Conservation (phyloP, 2,329 filamentous ascomycete species). For the Penicillium glabrum region DNA sequence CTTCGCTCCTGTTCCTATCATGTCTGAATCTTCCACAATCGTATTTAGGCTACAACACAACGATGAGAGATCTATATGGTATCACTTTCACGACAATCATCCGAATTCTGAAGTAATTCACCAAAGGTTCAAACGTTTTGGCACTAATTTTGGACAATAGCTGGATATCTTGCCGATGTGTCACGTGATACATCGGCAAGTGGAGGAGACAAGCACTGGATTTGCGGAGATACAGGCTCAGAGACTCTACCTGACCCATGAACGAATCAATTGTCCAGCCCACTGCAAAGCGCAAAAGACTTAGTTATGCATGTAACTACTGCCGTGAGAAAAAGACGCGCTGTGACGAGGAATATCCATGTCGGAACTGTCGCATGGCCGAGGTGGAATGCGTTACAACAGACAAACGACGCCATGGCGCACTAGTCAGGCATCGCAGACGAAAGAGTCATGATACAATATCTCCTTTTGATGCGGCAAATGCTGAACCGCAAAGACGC, state of each 20-base stretch:
- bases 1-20: too few species aligned
- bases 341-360: conserved; percentile 12
- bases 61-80: too few species aligned
- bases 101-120: too few species aligned
- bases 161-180: too few species aligned
- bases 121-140: too few species aligned
- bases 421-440: conserved; percentile 3
- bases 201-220: too few species aligned
- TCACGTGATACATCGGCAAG: too few species aligned
- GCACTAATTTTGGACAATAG: too few species aligned
- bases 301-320: conserved; percentile 9
- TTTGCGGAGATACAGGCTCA: neutral
- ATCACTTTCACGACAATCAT: too few species aligned
- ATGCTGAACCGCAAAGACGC: neutral
- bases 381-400: conserved; percentile 11
- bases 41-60: too few species aligned
- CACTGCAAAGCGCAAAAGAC: neutral
- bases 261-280: neutral
- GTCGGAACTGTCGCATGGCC: conserved; percentile 7
- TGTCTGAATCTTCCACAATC: too few species aligned
- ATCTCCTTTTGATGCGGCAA: neutral
- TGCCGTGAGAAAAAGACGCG: conserved; percentile 13
- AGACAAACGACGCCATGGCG: conserved; percentile 10
- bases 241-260: neutral
- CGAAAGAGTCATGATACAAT: neutral